Evolutionary conservation across 2,329 filamentous ascomycete genomes (phyloP).

Genomic region (Ophiocordyceps unilateralis): DNA sequence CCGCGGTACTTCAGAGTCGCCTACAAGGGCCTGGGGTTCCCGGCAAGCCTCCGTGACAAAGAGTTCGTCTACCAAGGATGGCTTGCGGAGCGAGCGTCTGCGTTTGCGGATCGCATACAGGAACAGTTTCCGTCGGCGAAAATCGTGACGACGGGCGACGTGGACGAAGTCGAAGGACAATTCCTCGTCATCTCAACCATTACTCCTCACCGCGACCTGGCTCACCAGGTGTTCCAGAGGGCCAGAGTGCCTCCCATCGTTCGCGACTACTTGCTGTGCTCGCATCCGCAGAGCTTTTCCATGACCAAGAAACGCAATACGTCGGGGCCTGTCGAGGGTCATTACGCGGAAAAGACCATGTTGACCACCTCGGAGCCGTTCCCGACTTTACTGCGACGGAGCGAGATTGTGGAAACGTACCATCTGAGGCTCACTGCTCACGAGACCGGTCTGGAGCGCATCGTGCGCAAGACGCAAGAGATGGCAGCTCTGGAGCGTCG

Average conservation of each 20-base stretch:
- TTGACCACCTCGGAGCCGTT: slow-evolving; percentile 76
- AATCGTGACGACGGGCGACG: slow-evolving; percentile 50
- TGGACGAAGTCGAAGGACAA: slow-evolving; percentile 77
- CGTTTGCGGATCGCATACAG: slow-evolving; percentile 83
- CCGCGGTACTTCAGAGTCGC: slow-evolving; percentile 84
- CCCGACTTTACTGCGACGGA: slow-evolving; percentile 76
- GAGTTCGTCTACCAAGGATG: slow-evolving; percentile 82
- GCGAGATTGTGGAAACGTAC: slow-evolving; percentile 58
- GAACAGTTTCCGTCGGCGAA: slow-evolving; percentile 77
- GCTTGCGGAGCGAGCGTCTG: slow-evolving; percentile 56
- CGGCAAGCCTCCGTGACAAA: slow-evolving; percentile 65
- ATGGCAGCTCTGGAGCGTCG: slow-evolving; percentile 60
- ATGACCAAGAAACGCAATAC: slow-evolving; percentile 57
- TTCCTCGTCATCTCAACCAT: slow-evolving; percentile 71
- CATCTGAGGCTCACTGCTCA: slow-evolving; percentile 54
- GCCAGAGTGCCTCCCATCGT: slow-evolving; percentile 69
- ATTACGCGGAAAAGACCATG: slow-evolving; percentile 68
- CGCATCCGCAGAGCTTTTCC: slow-evolving; percentile 63
- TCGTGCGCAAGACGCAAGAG: slow-evolving; percentile 79
- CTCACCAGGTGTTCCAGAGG: slow-evolving; percentile 73
- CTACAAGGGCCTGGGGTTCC: slow-evolving; percentile 82
- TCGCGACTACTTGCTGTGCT: slow-evolving; percentile 70
- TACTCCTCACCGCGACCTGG: slow-evolving; percentile 64
- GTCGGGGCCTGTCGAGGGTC: slow-evolving; percentile 49
- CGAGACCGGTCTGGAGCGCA: slow-evolving; percentile 81